Evolutionary conservation across 2,329 filamentous ascomycete species (phyloP).

Genomic region (Stagonosporopsis rhizophila): DNA sequence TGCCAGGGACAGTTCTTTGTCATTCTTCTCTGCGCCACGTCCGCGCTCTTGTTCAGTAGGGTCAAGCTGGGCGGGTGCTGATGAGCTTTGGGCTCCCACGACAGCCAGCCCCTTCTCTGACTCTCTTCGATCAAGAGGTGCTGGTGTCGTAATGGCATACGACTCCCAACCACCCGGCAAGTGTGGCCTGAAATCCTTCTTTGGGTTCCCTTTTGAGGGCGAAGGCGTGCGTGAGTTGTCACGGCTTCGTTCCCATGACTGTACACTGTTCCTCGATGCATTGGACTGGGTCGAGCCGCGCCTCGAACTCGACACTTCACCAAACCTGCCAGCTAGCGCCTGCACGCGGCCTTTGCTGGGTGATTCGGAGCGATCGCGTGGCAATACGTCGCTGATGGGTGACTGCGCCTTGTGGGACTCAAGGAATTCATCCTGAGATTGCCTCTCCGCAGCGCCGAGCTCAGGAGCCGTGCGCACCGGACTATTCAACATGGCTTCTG

Average conservation of each 20-base stretch:
- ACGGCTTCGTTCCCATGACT: constrained; percentile 50
- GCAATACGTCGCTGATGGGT: constrained; percentile 36
- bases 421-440: constrained; percentile 46
- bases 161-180: constrained; percentile 63
- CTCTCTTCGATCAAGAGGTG: constrained; percentile 39
- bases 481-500: constrained; percentile 35
- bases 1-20: constrained; percentile 27
- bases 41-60: constrained; percentile 36
- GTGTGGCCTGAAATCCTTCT: constrained; percentile 56
- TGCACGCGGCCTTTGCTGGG: constrained; percentile 59
- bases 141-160: constrained; percentile 51
- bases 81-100: constrained; percentile 4
- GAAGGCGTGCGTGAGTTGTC: constrained; percentile 47
- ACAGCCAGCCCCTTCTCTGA: constrained; percentile 37
- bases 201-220: constrained; percentile 42
- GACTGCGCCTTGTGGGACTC: constrained; percentile 43
- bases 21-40: constrained; percentile 19
- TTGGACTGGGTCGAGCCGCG: constrained; percentile 56
- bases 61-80: constrained; percentile 40
- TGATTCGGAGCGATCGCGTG: constrained; percentile 51
- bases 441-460: constrained; percentile 39
- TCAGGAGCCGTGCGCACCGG: constrained; percentile 30
- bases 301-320: constrained; percentile 54
- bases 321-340: constrained; percentile 59
- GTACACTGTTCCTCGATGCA: constrained; percentile 49